Conservation (phyloP, 257 asterid species). For the Nicotiana attenuata region DNA sequence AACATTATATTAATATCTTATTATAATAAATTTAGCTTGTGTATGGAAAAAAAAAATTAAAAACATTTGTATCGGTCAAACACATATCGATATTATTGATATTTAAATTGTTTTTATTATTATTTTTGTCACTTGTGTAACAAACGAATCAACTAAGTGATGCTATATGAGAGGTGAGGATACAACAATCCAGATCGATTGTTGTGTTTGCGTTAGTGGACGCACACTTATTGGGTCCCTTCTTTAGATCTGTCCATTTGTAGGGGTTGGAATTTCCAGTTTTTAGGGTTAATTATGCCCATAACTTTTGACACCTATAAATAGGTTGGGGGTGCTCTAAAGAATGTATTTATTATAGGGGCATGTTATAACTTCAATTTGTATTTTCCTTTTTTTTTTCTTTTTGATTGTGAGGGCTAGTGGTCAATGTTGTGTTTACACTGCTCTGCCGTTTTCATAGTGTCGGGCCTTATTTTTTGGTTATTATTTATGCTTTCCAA, state of each 20-base stretch:
- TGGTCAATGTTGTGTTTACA: too few relatives aligned
- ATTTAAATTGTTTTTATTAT: too few relatives aligned
- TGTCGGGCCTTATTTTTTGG: too few relatives aligned
- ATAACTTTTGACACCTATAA: background rate
- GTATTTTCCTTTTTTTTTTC: background rate
- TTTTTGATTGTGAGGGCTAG: background rate
- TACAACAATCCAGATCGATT: constrained; percentile 32
- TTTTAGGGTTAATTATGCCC: constrained; percentile 7
- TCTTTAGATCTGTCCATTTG: constrained; percentile 34
- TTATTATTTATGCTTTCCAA: too few relatives aligned
- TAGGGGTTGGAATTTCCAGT: constrained; percentile 15
- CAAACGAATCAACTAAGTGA: background rate
- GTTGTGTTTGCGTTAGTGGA: constrained; percentile 20
- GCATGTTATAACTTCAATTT: background rate
- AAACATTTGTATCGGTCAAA: too few relatives aligned
- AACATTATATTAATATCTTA: too few relatives aligned
- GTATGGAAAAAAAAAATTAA: too few relatives aligned
- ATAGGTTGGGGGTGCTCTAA: background rate
- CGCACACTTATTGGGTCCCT: constrained; percentile 22
- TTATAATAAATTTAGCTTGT: too few relatives aligned
- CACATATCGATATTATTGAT: too few relatives aligned
- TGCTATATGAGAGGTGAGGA: constrained; percentile 21
- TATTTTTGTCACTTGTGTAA: background rate
- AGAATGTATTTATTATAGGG: background rate
- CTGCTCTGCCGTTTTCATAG: too few relatives aligned